Base-by-base conservation (phyloP, 179 eudicot genomes). In the Dionaea muscipula region DNA sequence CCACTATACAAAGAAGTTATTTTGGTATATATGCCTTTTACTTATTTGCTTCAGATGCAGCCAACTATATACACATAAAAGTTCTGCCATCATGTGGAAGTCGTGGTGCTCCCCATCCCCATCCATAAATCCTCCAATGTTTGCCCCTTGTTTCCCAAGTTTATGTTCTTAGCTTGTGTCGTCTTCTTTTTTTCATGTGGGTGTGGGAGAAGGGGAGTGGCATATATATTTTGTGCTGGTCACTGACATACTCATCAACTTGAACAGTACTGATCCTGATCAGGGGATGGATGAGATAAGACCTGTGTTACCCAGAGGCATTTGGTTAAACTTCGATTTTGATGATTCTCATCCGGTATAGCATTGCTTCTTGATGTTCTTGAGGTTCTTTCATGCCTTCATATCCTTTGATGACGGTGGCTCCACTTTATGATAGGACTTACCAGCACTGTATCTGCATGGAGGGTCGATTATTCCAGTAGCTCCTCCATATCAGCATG, bases 301-400 rank as follows among this genome's bases (percentile, higher is more conserved):
- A 45, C 91, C 73, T 21, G 35, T 70, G 61, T 69, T 91, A 64
- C 98, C 98, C 19, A 72, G 69, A 56, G 95, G 98, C 69, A 71
- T 76, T 50, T 91, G 96, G 98, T 56, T 75, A 78, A 80, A 74
- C 60, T 91, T 91, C 68, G 94, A 91, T 73, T 91, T 91, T 74
- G 80, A 79, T 43, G 98, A 91, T 70, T 70, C 91, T 65, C 98
- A 91, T 84, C 94, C 94, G 80, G 98, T 91, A 81, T 43, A 45
- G 53, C 6, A n/a, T 7, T 27, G n/a, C 18, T 25, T 19, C 23
- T 16, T 39, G 2, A 17, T 48, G 36, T 3, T 3, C 17, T 38
- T 17, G 16, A 7, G n/a, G n/a, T 7, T 36, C n/a, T 31, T 10
- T n/a, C 3, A 31, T 33, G 15, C 22, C 33, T 35, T 39, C 50